Evolutionary conservation across 1,139 yeast species (phyloP).

Genomic region (Candida smagusa): DNA sequence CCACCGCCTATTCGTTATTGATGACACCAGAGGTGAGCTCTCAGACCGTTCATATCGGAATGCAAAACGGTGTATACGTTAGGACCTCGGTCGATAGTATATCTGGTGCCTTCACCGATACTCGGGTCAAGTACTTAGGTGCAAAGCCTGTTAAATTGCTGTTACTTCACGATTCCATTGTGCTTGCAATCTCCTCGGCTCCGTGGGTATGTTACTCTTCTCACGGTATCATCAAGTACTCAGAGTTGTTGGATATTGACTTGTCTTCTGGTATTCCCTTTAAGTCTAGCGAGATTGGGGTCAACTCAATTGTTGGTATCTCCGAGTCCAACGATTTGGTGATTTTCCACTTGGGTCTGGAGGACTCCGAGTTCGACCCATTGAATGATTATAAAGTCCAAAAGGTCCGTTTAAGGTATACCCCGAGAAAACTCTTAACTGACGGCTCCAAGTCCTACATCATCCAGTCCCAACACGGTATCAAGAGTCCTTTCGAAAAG

Average conservation of each 20-base stretch:
- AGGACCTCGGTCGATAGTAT: constrained; percentile 54
- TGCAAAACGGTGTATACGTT: constrained; percentile 78
- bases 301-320: constrained; percentile 64
- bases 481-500: constrained; percentile 25
- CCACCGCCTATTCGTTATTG: constrained; percentile 52
- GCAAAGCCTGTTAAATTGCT: constrained; percentile 56
- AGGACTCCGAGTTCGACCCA: constrained; percentile 29
- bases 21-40: constrained; percentile 21
- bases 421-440: constrained; percentile 49
- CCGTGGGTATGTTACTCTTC: constrained; percentile 35
- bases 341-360: constrained; percentile 58
- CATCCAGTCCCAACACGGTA: constrained; percentile 46
- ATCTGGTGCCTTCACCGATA: constrained; percentile 64
- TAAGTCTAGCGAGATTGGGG: constrained; percentile 60
- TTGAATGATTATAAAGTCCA: constrained; percentile 40
- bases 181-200: constrained; percentile 42
- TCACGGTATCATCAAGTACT: constrained; percentile 29
- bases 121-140: constrained; percentile 75
- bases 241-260: constrained; percentile 38
- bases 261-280: constrained; percentile 47
- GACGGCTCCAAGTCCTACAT: constrained; percentile 29
- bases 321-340: constrained; percentile 44
- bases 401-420: constrained; percentile 42
- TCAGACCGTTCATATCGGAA: constrained; percentile 63
- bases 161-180: constrained; percentile 21